phyloP scores from a whole-genome alignment of 2,329 filamentous ascomycete genomes.

The Xylariomycetidae sp. region DNA sequence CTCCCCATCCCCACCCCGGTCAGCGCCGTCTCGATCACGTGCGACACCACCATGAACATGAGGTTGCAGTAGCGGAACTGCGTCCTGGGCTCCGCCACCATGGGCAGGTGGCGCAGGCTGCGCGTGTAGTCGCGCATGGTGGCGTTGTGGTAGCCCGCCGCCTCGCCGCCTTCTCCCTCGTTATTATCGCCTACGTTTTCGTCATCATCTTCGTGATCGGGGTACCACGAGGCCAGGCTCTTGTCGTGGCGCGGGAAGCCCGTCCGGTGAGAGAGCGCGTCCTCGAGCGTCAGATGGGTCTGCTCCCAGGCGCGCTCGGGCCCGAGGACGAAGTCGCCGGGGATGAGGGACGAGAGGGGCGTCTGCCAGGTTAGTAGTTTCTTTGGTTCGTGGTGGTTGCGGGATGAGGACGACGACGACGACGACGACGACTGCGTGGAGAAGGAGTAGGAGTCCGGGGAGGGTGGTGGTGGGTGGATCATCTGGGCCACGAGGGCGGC shows the following conservation, averaged over 20 bases:
- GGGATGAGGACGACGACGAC: conserved; percentile 2
- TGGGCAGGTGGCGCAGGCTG: conserved; percentile 38
- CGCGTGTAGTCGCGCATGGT: conserved; percentile 32
- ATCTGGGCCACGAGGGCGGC: conserved; percentile 44
- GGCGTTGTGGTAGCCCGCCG: conserved; percentile 28
- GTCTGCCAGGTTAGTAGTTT: conserved; percentile 39
- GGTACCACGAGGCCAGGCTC: conserved; percentile 20
- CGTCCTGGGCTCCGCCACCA: conserved; percentile 38
- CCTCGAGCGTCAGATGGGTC: conserved; percentile 46
- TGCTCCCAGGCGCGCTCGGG: conserved; percentile 35
- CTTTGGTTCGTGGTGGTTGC: too few species aligned
- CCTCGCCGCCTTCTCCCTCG: too few species aligned
- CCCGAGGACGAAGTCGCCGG: conserved; percentile 43
- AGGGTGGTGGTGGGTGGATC: too few species aligned
- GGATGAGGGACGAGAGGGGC: conserved; percentile 39
- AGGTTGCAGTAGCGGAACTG: conserved; percentile 48
- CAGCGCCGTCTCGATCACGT: conserved; percentile 40
- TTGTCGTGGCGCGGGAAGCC: conserved; percentile 42
- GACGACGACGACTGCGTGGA: too few species aligned
- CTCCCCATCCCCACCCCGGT: too few species aligned
- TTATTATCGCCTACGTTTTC: too few species aligned
- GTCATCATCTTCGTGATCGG: too few species aligned
- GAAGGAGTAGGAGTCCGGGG: too few species aligned
- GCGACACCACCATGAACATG: conserved; percentile 44
- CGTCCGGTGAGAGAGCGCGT: conserved; percentile 46